A percentile compares a stretch with the other conserved stretches of the same genome.
Evolutionary conservation across 139 green algal species (phyloP).

Genomic region (Chlorella sp.): DNA sequence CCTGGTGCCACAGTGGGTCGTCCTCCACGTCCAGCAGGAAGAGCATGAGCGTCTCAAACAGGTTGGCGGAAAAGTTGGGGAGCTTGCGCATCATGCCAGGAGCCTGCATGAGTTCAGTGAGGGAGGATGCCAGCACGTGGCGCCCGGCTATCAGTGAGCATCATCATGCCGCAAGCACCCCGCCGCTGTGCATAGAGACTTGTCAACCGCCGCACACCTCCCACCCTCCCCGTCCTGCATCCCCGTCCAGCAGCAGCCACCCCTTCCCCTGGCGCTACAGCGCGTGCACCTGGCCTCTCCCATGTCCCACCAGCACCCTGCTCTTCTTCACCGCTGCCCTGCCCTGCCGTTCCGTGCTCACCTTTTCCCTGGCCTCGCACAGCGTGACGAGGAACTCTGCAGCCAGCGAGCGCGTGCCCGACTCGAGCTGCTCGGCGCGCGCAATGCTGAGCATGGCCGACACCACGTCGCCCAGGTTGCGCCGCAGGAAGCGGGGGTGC

Average conservation of each 20-base stretch:
- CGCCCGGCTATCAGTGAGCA: not conserved
- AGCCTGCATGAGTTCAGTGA: constrained; percentile 56
- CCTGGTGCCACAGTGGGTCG: constrained; percentile 76
- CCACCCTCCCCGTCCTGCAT: no score
- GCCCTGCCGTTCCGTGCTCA: no score
- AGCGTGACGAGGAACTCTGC: constrained; percentile 94
- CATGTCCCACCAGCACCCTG: no score
- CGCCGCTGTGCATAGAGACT: no score
- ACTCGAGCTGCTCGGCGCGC: constrained; percentile 42
- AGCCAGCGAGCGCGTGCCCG: constrained; percentile 43
- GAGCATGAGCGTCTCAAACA: constrained; percentile 80
- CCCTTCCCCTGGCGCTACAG: no score
- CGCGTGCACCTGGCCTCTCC: not conserved
- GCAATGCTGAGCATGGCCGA: constrained; percentile 75
- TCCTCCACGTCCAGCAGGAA: constrained; percentile 97
- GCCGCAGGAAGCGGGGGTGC: constrained; percentile 87
- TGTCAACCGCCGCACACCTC: no score
- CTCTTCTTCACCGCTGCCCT: no score
- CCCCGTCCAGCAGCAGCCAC: constrained; percentile 1
- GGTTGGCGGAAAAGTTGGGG: constrained; percentile 67
- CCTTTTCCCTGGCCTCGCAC: constrained; percentile 84
- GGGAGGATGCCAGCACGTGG: not conserved
- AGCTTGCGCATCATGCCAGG: constrained; percentile 93
- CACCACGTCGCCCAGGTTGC: constrained; percentile 73
- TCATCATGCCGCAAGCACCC: no score